Evolutionary conservation across 2,329 filamentous ascomycete genomes (phyloP).

Genomic region (Chrysosporium keratinophilum): DNA sequence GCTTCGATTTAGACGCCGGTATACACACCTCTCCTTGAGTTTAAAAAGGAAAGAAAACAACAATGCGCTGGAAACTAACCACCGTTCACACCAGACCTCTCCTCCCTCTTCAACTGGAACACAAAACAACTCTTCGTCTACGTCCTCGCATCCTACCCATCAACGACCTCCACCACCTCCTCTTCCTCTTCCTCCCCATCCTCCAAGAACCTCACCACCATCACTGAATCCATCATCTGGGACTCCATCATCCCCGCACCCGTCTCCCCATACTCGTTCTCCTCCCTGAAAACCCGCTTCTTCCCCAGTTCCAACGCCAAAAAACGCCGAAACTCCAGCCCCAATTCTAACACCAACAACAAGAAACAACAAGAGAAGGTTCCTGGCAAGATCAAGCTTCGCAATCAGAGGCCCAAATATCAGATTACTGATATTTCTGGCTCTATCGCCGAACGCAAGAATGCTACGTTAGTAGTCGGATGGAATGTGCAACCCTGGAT

Average conservation of each 20-base stretch:
- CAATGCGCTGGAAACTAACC: background rate
- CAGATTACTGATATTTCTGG: constrained; percentile 86
- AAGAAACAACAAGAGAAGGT: constrained; percentile 17
- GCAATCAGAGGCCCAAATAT: constrained; percentile 88
- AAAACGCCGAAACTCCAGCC: constrained; percentile 10
- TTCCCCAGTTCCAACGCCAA: constrained; percentile 26
- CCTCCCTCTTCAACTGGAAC: constrained; percentile 95
- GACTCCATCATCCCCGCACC: constrained; percentile 73
- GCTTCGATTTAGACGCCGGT: constrained; percentile 80
- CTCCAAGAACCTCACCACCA: constrained; percentile 29
- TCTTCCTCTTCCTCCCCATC: constrained; percentile 27
- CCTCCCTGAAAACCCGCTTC: constrained; percentile 29
- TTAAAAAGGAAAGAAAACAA: background rate
- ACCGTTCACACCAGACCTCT: constrained; percentile 52
- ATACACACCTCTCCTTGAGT: constrained; percentile 13
- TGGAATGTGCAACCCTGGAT: constrained; percentile 99
- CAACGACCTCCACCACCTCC: constrained; percentile 24
- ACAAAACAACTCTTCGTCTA: constrained; percentile 98
- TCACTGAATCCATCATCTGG: constrained; percentile 26
- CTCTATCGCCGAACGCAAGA: constrained; percentile 59
- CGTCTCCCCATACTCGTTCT: constrained; percentile 34
- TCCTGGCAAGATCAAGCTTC: constrained; percentile 60
- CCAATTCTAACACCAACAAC: constrained; percentile 15
- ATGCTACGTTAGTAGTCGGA: constrained; percentile 69
- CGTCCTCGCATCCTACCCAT: constrained; percentile 64